A percentile compares a stretch with the other conserved stretches of the same genome.
These are phyloP conservation scores for Penicillium sp. DNA, from an alignment of 2,329 filamentous ascomycete genomes.

Conservation along the genomic window DNA sequence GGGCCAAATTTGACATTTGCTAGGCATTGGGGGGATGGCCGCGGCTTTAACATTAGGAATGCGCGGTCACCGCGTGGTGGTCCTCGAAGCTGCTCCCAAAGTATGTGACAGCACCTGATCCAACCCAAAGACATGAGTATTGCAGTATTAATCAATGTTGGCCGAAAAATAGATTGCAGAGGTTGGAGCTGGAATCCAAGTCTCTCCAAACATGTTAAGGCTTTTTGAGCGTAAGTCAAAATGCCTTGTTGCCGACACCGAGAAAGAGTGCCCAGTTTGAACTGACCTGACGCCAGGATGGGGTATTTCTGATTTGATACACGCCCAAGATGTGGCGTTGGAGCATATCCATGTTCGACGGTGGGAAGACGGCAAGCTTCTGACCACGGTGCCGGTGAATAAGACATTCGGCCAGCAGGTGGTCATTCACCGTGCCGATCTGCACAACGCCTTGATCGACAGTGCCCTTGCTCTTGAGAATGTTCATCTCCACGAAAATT, in stretches of 20 bases:
- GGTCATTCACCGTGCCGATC: slow-evolving; percentile 37
- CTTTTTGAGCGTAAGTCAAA: slow-evolving; percentile 60
- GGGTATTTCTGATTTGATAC: slow-evolving; percentile 34
- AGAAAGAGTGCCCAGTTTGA: background rate
- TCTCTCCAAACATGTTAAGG: slow-evolving; percentile 75
- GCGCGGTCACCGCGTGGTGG: slow-evolving; percentile 32
- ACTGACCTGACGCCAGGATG: slow-evolving; percentile 25
- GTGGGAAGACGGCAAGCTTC: slow-evolving; percentile 34
- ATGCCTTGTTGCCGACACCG: background rate
- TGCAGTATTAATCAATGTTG: slow-evolving; percentile 1
- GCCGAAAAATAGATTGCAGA: slow-evolving; percentile 28
- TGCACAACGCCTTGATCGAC: slow-evolving; percentile 34
- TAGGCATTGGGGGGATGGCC: slow-evolving; percentile 39
- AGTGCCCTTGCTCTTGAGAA: slow-evolving; percentile 29
- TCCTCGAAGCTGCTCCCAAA: slow-evolving; percentile 36
- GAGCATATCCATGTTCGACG: slow-evolving; percentile 37
- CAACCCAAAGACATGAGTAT: background rate
- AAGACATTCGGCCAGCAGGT: slow-evolving; percentile 35
- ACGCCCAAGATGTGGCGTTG: slow-evolving; percentile 33
- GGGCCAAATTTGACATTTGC: background rate
- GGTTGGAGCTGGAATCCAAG: slow-evolving; percentile 78
- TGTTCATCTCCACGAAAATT: slow-evolving; percentile 31
- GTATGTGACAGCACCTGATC: slow-evolving; percentile 15
- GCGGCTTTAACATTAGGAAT: slow-evolving; percentile 35
- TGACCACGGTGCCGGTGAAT: slow-evolving; percentile 35